Conservation (phyloP, 495 filamentous ascomycete genomes). For the Corynascus novoguineensis region DNA sequence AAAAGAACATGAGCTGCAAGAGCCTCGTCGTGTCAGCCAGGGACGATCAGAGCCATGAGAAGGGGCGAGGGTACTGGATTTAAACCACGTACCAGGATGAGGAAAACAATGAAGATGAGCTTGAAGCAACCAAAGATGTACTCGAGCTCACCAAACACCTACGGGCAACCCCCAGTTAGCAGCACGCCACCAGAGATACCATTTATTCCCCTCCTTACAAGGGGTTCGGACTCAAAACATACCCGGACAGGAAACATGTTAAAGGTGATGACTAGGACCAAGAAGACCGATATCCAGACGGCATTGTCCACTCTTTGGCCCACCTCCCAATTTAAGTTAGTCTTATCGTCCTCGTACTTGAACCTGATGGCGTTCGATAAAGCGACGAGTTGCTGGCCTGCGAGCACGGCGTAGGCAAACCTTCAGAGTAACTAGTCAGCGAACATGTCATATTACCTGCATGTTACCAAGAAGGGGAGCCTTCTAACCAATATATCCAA, state of each 20-base stretch:
- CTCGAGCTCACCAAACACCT: slow-evolving; percentile 46
- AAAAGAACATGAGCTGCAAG: slow-evolving; percentile 30
- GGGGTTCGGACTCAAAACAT: neutral
- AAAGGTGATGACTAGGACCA: slow-evolving; percentile 35
- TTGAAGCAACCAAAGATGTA: slow-evolving; percentile 45
- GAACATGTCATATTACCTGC: too few relatives aligned
- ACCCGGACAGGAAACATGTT: slow-evolving; percentile 45
- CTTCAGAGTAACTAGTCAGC: slow-evolving; percentile 15
- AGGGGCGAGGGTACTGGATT: neutral
- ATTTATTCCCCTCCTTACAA: neutral
- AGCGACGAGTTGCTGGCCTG: slow-evolving; percentile 41
- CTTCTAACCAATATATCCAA: slow-evolving; percentile 50
- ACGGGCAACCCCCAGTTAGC: neutral
- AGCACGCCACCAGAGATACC: neutral
- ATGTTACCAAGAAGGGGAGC: neutral
- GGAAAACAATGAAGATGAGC: slow-evolving; percentile 40
- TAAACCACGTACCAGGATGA: slow-evolving; percentile 30
- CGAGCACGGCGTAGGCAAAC: slow-evolving; percentile 40
- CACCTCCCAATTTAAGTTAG: slow-evolving; percentile 34
- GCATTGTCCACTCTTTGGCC: slow-evolving; percentile 36
- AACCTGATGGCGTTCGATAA: slow-evolving; percentile 43
- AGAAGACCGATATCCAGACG: slow-evolving; percentile 39
- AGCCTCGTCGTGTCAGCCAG: too few relatives aligned
- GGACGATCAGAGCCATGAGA: too few relatives aligned
- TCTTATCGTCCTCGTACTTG: slow-evolving; percentile 38